These are phyloP conservation scores for Komagataea norvegica DNA, from an alignment of 1,139 yeast genomes.

Conservation along the genomic window DNA sequence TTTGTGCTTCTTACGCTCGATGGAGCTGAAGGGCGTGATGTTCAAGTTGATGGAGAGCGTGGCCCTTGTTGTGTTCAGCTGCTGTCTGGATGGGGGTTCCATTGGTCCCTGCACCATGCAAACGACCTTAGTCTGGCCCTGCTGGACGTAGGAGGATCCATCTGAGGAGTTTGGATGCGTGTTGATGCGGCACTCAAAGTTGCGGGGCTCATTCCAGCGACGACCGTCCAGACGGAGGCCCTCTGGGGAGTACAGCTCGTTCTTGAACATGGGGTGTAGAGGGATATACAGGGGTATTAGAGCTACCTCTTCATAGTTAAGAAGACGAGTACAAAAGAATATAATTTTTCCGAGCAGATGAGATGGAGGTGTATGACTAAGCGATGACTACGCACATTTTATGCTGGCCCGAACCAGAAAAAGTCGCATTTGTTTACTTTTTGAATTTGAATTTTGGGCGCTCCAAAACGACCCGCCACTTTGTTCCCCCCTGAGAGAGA, in stretches of 20 bases:
- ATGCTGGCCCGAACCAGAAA: too few species aligned
- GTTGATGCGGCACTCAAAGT: slow-evolving; percentile 73
- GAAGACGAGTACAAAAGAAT: too few species aligned
- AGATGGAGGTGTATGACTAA: too few species aligned
- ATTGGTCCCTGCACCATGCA: slow-evolving; percentile 87
- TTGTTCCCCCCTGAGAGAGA: too few species aligned
- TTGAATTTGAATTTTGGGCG: too few species aligned
- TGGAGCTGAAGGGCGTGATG: slow-evolving; percentile 77
- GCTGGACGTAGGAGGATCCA: slow-evolving; percentile 90
- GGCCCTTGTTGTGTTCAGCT: slow-evolving; percentile 43
- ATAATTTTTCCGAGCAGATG: too few species aligned
- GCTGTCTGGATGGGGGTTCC: slow-evolving; percentile 63
- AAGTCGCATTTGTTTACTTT: too few species aligned
- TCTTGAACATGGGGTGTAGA: slow-evolving; percentile 46
- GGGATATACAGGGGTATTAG: too few species aligned
- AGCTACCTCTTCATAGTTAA: too few species aligned
- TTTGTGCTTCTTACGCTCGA: slow-evolving; percentile 60
- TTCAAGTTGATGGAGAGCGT: slow-evolving; percentile 60
- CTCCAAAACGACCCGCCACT: too few species aligned
- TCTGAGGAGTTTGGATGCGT: slow-evolving; percentile 88
- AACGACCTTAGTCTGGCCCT: slow-evolving; percentile 86
- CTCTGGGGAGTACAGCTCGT: slow-evolving; percentile 89
- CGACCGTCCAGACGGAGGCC: slow-evolving; percentile 92
- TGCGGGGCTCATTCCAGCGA: slow-evolving; percentile 87
- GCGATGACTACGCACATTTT: too few species aligned